phyloP scores from a whole-genome alignment of 2,329 filamentous ascomycete species.

The Sporothrix sp. region DNA sequence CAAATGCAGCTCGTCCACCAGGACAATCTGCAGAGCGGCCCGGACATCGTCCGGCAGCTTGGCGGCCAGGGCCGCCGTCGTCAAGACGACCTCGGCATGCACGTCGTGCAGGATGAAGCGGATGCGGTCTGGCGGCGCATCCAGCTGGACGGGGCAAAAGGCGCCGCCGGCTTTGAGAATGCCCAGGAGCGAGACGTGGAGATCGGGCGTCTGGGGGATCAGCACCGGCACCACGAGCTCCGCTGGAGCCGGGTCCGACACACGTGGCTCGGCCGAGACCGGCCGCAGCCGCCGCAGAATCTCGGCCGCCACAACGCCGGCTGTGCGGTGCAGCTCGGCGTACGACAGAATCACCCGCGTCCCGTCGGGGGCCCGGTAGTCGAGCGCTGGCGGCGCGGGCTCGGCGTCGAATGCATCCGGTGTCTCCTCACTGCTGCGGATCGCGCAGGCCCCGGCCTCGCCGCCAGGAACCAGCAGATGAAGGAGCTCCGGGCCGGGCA shows the following conservation, averaged over 20 bases:
- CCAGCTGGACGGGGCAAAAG: slow-evolving; percentile 75
- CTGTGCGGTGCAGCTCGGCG: slow-evolving; percentile 46
- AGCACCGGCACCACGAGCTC: slow-evolving; percentile 62
- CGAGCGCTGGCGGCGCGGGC: slow-evolving; percentile 41
- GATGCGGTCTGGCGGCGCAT: slow-evolving; percentile 66
- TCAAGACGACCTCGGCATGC: slow-evolving; percentile 57
- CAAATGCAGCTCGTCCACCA: slow-evolving; percentile 23
- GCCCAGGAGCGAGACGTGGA: slow-evolving; percentile 70
- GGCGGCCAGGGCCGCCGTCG: slow-evolving; percentile 39
- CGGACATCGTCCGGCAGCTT: slow-evolving; percentile 27
- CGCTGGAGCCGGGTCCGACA: background rate
- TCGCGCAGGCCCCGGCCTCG: slow-evolving; percentile 9
- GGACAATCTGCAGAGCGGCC: slow-evolving; percentile 26
- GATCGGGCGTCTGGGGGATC: slow-evolving; percentile 62
- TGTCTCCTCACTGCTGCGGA: slow-evolving; percentile 6
- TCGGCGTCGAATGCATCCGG: background rate
- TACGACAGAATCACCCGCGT: slow-evolving; percentile 47
- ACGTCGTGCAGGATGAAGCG: slow-evolving; percentile 76
- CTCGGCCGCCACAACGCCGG: slow-evolving; percentile 44
- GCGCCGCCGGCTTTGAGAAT: slow-evolving; percentile 73
- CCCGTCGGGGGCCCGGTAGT: slow-evolving; percentile 47
- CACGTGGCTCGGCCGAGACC: background rate
- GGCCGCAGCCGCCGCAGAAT: slow-evolving; percentile 27
- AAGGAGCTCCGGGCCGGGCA: slow-evolving; percentile 37
- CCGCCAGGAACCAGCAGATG: slow-evolving; percentile 48